Percentiles rank a stretch among this genome's conserved stretches.
These are phyloP conservation scores for Chimonanthus salicifolius DNA, from an alignment of 164 flowering plant species.

Conservation along the genomic window DNA sequence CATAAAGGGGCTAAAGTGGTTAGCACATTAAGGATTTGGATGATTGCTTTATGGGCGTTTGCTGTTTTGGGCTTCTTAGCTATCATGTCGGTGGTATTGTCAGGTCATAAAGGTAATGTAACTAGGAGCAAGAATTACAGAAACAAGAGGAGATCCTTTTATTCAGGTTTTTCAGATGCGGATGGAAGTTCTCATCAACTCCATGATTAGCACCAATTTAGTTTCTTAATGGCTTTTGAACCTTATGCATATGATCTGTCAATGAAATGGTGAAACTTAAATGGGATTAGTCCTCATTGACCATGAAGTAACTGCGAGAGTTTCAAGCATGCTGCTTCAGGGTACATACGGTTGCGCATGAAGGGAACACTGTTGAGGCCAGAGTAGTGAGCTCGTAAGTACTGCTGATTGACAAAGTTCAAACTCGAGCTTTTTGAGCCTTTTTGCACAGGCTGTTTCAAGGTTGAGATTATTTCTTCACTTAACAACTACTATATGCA, in stretches of 20 bases:
- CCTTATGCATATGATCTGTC: slow-evolving; percentile 6
- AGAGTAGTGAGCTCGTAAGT: not conserved
- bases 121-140: slow-evolving; percentile 38
- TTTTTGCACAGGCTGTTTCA: not conserved
- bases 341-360: not conserved
- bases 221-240: slow-evolving; percentile 20
- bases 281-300: not conserved
- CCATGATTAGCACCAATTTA: slow-evolving; percentile 24
- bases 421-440: not conserved
- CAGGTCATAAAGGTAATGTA: slow-evolving; percentile 37
- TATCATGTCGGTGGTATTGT: slow-evolving; percentile 33
- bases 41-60: slow-evolving; percentile 56
- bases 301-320: not conserved
- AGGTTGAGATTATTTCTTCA: not conserved
- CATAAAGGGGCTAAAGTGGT: slow-evolving; percentile 21
- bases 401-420: not conserved
- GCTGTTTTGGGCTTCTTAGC: slow-evolving; percentile 54
- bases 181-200: slow-evolving; percentile 17
- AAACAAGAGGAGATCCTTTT: slow-evolving; percentile 52
- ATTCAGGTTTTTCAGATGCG: slow-evolving; percentile 35
- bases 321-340: too few species aligned
- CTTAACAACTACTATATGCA: not conserved
- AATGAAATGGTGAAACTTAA: not conserved
- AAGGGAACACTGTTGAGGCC: not conserved
- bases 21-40: slow-evolving; percentile 50